These are phyloP conservation scores for Melampsora americana DNA, from an alignment of 1,284 basidiomycete genomes.

Conservation along the genomic window DNA sequence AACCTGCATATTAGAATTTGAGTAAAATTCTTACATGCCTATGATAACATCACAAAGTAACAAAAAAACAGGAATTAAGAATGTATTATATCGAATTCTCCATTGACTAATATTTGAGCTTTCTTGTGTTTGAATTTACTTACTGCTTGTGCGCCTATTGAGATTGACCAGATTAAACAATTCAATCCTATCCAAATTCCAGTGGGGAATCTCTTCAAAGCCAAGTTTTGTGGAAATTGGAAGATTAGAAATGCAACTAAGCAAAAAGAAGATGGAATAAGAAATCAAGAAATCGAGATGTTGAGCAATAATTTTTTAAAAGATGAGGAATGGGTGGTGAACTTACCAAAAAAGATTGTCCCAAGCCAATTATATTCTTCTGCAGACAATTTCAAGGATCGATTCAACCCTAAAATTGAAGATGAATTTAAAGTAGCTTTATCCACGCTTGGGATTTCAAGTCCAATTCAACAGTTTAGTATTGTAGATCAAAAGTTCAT, in stretches of 20 bases:
- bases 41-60: too few species aligned
- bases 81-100: not conserved
- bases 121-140: not conserved
- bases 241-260: conserved; percentile 8
- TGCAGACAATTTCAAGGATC: not conserved
- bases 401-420: not conserved
- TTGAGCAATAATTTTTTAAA: not conserved
- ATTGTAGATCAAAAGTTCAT: not conserved
- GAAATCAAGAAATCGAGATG: not conserved
- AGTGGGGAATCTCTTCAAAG: not conserved
- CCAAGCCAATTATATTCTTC: conserved; percentile 18
- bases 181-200: conserved; percentile 3
- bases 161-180: not conserved
- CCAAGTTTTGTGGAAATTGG: conserved; percentile 12
- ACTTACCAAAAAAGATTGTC: conserved; percentile 10
- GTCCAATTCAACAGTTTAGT: not conserved
- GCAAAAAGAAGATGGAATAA: not conserved
- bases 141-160: not conserved
- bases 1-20: conserved; percentile 11
- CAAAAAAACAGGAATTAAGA: too few species aligned
- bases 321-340: not conserved
- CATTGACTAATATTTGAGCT: not conserved
- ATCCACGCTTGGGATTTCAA: not conserved
- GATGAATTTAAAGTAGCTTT: not conserved
- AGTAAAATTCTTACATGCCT: conserved; percentile 11